Evolutionary conservation across 768 basidiomycete species (phyloP), one percentile per base, ranked within the genome.

Genomic region (Astraeus odoratus): DNA sequence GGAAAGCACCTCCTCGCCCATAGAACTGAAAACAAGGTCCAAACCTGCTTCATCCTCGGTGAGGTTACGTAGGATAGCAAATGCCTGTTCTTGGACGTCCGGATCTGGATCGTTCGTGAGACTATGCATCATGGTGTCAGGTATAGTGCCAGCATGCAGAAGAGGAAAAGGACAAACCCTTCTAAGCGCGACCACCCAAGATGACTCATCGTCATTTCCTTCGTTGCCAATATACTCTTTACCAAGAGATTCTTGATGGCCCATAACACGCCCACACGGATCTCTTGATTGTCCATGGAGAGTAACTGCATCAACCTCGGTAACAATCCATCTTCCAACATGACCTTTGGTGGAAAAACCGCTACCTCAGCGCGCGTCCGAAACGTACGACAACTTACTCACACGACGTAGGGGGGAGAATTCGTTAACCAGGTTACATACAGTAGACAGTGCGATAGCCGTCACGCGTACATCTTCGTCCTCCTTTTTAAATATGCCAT

Each of bases 381-480:
- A 10, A 7, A 4, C 36, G 36, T 51, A 24, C 22, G 24, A 15
- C 36, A 23, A 20, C 1, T n/a, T n/a, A 72, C 83, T 53, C 53
- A 90, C 88, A 43, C 71, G 66, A 49, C 81, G 70, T 51, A 93
- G 59, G 6, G 91, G 90, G 9, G 90, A 91, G 63, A 89, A 92
- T 43, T 90, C 86, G 42, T 81, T 83, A 7, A 94, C 78, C 34
- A 94, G 73, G 60, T 96, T 95, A 63, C 89, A 90, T 3, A 95
- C 74, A 4, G 80, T 83, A 0, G 80, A 74, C 1, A 88, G 63
- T 1, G 87, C 84, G 0, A 84, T 86, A 42, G 73, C 71, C 16
- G 80, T 70, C 18, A 93, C 89, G 12, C 86, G 68, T 37, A 75
- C 64, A 57, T 90, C 86, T 48, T 88, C 80, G 15, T 76, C 76